Conservation (phyloP, 192 early-diverging fungal genomes). For the Linderina pennispora region DNA sequence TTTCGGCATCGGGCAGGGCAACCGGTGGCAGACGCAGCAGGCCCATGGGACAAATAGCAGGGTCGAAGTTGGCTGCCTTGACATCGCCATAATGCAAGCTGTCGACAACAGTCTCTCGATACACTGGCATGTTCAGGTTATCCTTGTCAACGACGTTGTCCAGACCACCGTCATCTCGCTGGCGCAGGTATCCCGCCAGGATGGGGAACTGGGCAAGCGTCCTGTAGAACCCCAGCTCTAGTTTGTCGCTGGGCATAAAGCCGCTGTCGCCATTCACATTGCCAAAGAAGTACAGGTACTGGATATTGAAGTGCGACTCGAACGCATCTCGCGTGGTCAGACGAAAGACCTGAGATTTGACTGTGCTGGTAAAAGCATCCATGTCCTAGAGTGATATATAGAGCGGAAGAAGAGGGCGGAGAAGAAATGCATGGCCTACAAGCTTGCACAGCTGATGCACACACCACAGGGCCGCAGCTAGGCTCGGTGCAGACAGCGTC, state of each 20-base stretch:
- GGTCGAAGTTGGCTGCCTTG: constrained; percentile 5
- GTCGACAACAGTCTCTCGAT: constrained; percentile 13
- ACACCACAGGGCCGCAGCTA: no score
- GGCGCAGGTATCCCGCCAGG: constrained; percentile 14
- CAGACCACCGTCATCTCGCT: not conserved
- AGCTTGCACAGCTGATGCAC: no score
- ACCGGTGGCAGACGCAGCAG: constrained; percentile 21
- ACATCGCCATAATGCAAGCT: constrained; percentile 12
- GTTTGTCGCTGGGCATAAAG: constrained; percentile 23
- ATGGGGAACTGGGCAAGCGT: constrained; percentile 32
- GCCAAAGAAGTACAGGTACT: constrained; percentile 34
- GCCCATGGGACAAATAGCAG: constrained; percentile 10
- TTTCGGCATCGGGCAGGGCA: constrained; percentile 3
- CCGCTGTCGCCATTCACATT: constrained; percentile 2
- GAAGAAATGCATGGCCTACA: no score
- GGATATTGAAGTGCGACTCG: constrained; percentile 25
- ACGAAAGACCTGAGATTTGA: not conserved
- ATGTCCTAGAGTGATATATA: no score
- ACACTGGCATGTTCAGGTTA: constrained; percentile 35
- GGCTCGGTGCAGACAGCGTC: no score
- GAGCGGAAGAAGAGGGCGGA: no score
- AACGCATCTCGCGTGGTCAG: not conserved
- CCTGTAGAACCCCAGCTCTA: constrained; percentile 11
- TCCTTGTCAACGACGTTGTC: constrained; percentile 13
- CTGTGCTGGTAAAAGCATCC: not conserved